Percentiles rank a stretch among this genome's conserved stretches.
phyloP scores from a whole-genome alignment of 495 filamentous ascomycete genomes.

The Penicillium crystallinum region DNA sequence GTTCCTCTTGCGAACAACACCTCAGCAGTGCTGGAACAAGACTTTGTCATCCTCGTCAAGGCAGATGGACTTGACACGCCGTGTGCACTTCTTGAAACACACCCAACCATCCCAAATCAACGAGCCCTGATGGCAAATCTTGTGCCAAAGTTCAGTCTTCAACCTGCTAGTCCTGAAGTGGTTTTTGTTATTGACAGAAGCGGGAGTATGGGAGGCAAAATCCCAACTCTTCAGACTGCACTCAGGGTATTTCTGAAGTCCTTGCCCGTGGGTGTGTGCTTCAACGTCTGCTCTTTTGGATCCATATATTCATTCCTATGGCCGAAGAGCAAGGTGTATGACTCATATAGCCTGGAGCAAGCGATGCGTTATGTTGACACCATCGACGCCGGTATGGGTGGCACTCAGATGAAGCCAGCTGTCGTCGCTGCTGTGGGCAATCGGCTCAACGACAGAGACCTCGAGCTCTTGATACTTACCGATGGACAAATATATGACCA shows the following conservation, averaged over 20 bases:
- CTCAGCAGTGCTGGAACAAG: slow-evolving; percentile 20
- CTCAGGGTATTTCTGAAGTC: slow-evolving; percentile 66
- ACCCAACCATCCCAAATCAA: slow-evolving; percentile 55
- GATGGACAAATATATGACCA: slow-evolving; percentile 67
- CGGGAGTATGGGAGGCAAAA: slow-evolving; percentile 59
- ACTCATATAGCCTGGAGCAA: slow-evolving; percentile 40
- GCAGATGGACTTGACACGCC: slow-evolving; percentile 52
- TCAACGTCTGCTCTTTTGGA: slow-evolving; percentile 75
- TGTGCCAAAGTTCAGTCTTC: slow-evolving; percentile 60
- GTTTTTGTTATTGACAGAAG: slow-evolving; percentile 68
- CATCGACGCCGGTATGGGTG: slow-evolving; percentile 54
- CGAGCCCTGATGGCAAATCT: slow-evolving; percentile 62
- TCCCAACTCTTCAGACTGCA: slow-evolving; percentile 50
- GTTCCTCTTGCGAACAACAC: neutral
- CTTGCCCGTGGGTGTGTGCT: slow-evolving; percentile 59
- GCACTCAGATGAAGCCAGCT: slow-evolving; percentile 60
- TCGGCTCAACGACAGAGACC: slow-evolving; percentile 45
- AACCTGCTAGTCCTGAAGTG: slow-evolving; percentile 52
- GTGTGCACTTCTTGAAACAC: slow-evolving; percentile 57
- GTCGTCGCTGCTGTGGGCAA: slow-evolving; percentile 47
- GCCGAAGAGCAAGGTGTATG: slow-evolving; percentile 51
- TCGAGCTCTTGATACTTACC: slow-evolving; percentile 65
- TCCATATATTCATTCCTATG: slow-evolving; percentile 51
- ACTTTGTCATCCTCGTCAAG: slow-evolving; percentile 52
- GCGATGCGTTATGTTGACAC: slow-evolving; percentile 47